Evolutionary conservation across 768 basidiomycete species (phyloP), one percentile per base, ranked within the genome.

Genomic region (Nevesoporus exiguus): DNA sequence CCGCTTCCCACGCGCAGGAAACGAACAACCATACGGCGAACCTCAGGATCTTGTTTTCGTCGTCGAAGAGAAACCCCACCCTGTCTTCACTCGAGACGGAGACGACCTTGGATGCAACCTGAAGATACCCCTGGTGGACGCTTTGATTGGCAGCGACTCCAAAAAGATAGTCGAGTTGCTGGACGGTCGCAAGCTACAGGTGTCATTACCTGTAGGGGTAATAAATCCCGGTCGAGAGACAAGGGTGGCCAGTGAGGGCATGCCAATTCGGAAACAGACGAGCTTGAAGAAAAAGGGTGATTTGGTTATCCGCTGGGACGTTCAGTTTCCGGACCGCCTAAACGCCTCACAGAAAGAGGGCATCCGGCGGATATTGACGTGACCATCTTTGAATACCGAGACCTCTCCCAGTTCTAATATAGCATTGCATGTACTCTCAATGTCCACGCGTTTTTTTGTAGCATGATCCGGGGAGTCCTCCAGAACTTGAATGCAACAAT

Each of bases 11-110:
- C 81, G 82, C 21, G 87, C 91, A 10, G 93, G 93, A 3, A 94
- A 98, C 70, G 93, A 94, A 63, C 77, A 79, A 48, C 66, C 74
- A 13, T 69, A 57, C 31, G 86, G 88, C 11, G 86, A 86, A 43
- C 69, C 88, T 14, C 93, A 94, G 64, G 92, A 95, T 68, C 79
- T 99, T n/a, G 94, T 94, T 30, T 98, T 99, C 66, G 83, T 96
- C 44, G 83, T 97, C n/a, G 95, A 97, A 70, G 93, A 98, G 73
- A 98, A 96, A 72, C 85, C 87, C 9, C 91, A 98, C 70, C 70
- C 79, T 0, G 69, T 77, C 17, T 97, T 91, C 71, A 79, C 74
- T 54, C 80, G 95, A 22, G 85, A 89, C 8, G 92, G 88, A 30
- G 89, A 96, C 72, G 85, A 97, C 68, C 80, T 98, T 43, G 65